A percentile compares a stretch with the other conserved stretches of the same genome.
These are phyloP conservation scores for Gloeopeniophorella convolvens DNA, from an alignment of 768 basidiomycete genomes.

Conservation along the genomic window DNA sequence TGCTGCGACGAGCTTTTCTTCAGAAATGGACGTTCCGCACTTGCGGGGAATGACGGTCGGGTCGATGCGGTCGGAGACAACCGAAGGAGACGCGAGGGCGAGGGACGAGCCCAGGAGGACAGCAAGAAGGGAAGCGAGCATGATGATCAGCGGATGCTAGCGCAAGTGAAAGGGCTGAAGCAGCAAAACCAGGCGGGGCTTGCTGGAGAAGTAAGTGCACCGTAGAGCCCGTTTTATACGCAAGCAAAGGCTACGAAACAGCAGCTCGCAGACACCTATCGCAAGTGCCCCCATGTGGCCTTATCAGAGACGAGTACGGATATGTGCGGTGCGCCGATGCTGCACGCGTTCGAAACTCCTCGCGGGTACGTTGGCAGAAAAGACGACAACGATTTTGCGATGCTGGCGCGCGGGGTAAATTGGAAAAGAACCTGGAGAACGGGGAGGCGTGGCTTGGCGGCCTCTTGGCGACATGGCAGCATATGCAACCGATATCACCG, in stretches of 20 bases:
- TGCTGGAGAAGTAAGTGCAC: background rate
- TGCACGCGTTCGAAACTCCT: background rate
- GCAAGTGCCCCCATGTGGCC: background rate
- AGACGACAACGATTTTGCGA: background rate
- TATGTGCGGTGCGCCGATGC: too few relatives aligned
- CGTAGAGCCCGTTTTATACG: background rate
- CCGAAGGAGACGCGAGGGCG: slow-evolving; percentile 26
- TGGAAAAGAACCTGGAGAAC: background rate
- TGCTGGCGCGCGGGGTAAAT: background rate
- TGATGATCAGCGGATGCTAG: background rate
- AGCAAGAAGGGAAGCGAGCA: slow-evolving; percentile 23
- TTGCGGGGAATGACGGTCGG: slow-evolving; percentile 1
- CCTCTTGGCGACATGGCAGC: background rate
- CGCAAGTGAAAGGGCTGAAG: background rate
- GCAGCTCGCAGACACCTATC: too few relatives aligned
- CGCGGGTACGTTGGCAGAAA: background rate
- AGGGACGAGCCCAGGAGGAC: slow-evolving; percentile 26
- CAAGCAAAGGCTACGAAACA: background rate
- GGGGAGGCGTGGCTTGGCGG: background rate
- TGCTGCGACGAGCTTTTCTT: slow-evolving; percentile 29
- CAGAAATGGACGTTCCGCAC: slow-evolving; percentile 25
- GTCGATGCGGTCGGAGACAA: slow-evolving; percentile 16
- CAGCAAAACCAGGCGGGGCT: background rate
- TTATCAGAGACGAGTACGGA: too few relatives aligned
- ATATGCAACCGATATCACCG: too few relatives aligned